Evolutionary conservation across 2,329 filamentous ascomycete species (phyloP).

Genomic region (Chaetomiaceae sp.): DNA sequence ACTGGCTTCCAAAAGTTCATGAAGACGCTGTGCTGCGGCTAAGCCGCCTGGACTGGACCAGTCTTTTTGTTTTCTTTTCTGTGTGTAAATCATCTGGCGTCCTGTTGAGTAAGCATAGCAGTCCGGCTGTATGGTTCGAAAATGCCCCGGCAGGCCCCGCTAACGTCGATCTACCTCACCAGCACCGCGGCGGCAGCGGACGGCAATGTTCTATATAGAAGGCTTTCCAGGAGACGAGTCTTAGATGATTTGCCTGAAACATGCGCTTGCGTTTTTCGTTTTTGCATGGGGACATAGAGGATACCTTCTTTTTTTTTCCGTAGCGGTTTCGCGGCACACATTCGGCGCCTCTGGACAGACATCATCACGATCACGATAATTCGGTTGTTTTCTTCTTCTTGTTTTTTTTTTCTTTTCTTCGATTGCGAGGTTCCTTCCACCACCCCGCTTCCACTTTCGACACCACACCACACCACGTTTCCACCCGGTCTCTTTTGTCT

Average conservation of each 20-base stretch:
- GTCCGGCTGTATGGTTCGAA: too few species aligned
- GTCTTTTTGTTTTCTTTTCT: constrained; percentile 1
- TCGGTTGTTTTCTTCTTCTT: constrained; percentile 4
- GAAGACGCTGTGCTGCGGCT: constrained; percentile 89
- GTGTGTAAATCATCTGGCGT: constrained; percentile 12
- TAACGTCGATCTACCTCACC: neutral
- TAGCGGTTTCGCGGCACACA: constrained; percentile 21
- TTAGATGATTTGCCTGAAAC: constrained; percentile 25
- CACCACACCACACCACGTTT: too few species aligned
- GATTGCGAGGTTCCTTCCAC: neutral
- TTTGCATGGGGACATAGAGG: constrained; percentile 28
- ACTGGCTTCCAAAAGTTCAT: constrained; percentile 87
- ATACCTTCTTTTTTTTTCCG: constrained; percentile 22
- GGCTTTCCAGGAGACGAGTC: constrained; percentile 20
- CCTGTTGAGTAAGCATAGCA: constrained; percentile 13
- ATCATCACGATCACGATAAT: constrained; percentile 24
- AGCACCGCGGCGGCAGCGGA: constrained; percentile 9
- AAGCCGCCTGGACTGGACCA: constrained; percentile 30
- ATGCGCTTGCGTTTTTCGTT: constrained; percentile 21
- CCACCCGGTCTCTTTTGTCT: neutral
- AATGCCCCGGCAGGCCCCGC: neutral
- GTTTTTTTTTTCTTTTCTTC: constrained; percentile 2
- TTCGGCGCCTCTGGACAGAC: constrained; percentile 22
- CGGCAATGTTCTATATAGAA: constrained; percentile 22
- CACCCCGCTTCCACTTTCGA: constrained; percentile 9